Evolutionary conservation across 768 basidiomycete species (phyloP).

Genomic region (Dentipellis sp.): DNA sequence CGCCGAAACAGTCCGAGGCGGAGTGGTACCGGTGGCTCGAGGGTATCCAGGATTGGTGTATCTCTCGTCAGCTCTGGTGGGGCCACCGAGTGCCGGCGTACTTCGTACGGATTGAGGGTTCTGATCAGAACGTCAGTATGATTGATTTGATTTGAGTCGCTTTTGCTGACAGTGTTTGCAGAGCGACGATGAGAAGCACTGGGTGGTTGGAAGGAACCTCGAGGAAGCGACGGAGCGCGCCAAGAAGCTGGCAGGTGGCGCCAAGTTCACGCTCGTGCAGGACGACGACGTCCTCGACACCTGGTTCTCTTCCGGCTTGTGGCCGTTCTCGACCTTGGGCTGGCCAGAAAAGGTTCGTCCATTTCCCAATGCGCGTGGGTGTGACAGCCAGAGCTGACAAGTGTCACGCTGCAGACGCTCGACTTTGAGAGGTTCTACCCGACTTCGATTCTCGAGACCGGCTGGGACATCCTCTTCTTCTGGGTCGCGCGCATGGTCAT

Average conservation of each 20-base stretch:
- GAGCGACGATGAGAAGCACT: conserved; percentile 65
- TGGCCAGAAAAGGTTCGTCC: conserved; percentile 83
- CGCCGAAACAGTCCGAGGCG: conserved; percentile 77
- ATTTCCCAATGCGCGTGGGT: background rate
- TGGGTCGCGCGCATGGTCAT: conserved; percentile 99
- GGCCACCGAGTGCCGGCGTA: conserved; percentile 96
- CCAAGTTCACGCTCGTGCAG: conserved; percentile 71
- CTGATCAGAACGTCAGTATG: conserved; percentile 48
- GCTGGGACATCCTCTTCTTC: conserved; percentile 99
- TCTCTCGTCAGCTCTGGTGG: conserved; percentile 99
- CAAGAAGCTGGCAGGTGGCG: conserved; percentile 54
- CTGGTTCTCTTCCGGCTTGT: conserved; percentile 96
- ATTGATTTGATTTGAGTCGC: no score
- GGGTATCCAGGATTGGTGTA: conserved; percentile 96
- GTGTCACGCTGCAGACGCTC: conserved; percentile 39
- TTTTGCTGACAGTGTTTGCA: conserved; percentile 19
- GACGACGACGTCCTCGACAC: conserved; percentile 98
- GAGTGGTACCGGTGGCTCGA: conserved; percentile 98
- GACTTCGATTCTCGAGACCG: conserved; percentile 85
- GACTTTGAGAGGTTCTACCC: conserved; percentile 86
- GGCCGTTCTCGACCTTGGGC: conserved; percentile 97
- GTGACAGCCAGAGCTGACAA: background rate
- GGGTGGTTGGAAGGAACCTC: conserved; percentile 81
- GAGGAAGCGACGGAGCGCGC: conserved; percentile 77
- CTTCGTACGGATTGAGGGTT: conserved; percentile 78